These are phyloP conservation scores for Cladosporium sp. DNA, from an alignment of 2,329 filamentous ascomycete species.

Conservation along the genomic window DNA sequence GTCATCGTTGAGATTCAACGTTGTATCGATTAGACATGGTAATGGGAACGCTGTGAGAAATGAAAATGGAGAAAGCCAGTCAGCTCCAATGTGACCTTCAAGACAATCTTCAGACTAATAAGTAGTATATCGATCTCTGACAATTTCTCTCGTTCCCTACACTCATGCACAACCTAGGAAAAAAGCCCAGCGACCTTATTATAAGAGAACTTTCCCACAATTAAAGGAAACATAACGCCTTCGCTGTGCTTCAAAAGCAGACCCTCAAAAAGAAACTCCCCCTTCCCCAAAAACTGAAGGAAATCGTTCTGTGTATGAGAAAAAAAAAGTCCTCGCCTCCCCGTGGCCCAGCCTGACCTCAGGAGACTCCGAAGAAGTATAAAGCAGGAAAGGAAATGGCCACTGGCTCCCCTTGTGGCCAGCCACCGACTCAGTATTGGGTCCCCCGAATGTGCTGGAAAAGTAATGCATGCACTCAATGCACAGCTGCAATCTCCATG, in stretches of 20 bases:
- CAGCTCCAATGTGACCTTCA: too few species aligned
- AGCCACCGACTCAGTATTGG: not conserved
- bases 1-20: too few species aligned
- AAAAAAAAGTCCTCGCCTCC: not conserved
- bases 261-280: not conserved
- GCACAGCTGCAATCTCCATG: too few species aligned
- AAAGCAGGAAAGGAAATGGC: not conserved
- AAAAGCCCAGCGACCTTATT: not conserved
- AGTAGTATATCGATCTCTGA: not conserved
- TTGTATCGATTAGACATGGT: too few species aligned
- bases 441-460: not conserved
- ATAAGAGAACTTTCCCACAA: not conserved
- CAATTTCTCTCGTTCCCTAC: not conserved
- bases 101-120: not conserved
- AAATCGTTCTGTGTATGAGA: not conserved
- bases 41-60: too few species aligned
- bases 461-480: too few species aligned
- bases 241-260: constrained; percentile 1
- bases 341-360: not conserved
- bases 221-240: not conserved
- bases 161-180: not conserved
- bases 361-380: not conserved
- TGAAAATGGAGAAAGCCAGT: too few species aligned
- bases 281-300: not conserved
- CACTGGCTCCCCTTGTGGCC: not conserved